Percentiles rank a stretch among this genome's conserved stretches.
Conservation (phyloP, 1,284 basidiomycete genomes). For the Cutaneotrichosporon cavernicola region DNA sequence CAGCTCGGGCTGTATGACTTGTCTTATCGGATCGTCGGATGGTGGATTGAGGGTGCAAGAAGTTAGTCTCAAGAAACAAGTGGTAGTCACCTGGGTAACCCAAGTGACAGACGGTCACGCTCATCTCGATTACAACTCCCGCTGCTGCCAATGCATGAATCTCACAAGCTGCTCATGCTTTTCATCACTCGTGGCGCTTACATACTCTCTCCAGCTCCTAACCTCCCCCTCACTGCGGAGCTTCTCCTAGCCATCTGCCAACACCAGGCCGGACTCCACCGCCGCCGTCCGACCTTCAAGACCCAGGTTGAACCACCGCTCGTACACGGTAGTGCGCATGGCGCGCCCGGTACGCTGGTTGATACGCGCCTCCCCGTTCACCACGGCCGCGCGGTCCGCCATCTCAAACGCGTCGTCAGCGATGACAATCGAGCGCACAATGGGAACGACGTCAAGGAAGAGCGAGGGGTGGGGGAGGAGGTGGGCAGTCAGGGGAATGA, state of each 20-base stretch:
- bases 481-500: conserved; percentile 50
- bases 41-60: no score
- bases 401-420: conserved; percentile 61
- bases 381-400: conserved; percentile 37
- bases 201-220: neutral
- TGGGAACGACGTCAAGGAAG: conserved; percentile 69
- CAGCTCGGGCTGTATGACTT: neutral
- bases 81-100: no score
- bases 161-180: neutral
- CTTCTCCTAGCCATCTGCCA: conserved; percentile 1
- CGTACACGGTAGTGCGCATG: conserved; percentile 31
- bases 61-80: no score
- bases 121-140: no score
- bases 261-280: neutral
- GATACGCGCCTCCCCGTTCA: conserved; percentile 34
- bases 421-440: conserved; percentile 65
- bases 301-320: conserved; percentile 24
- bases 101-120: no score
- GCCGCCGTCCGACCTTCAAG: conserved; percentile 19
- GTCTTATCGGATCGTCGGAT: neutral
- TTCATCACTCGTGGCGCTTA: neutral
- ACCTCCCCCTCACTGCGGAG: neutral
- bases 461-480: conserved; percentile 57
- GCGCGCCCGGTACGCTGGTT: conserved; percentile 48
- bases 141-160: no score